phyloP scores from a whole-genome alignment of 768 basidiomycete genomes.

The Lentinus tigrinus region DNA sequence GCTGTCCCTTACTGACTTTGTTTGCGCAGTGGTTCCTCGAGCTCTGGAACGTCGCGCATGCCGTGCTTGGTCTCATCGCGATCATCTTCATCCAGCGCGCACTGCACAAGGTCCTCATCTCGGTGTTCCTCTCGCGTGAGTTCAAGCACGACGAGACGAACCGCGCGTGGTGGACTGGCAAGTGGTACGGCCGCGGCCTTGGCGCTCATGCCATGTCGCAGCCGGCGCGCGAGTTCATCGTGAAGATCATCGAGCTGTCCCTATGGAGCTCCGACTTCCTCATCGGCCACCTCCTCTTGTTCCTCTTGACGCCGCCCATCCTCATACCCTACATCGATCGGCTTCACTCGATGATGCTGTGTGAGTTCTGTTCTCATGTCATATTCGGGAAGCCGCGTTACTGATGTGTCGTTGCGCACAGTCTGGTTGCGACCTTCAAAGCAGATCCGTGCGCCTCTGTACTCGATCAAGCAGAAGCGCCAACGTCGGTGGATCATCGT shows the following conservation, averaged over 20 bases:
- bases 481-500: constrained; percentile 90
- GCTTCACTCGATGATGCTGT: constrained; percentile 86
- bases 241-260: constrained; percentile 96
- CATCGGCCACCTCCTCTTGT: constrained; percentile 81
- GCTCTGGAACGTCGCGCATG: constrained; percentile 87
- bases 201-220: constrained; percentile 94
- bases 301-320: constrained; percentile 87
- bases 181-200: constrained; percentile 95
- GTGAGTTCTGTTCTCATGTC: constrained; percentile 47
- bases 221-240: constrained; percentile 93
- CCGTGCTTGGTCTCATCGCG: constrained; percentile 89
- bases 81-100: constrained; percentile 91
- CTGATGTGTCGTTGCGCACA: constrained; percentile 32
- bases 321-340: constrained; percentile 90
- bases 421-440: constrained; percentile 96
- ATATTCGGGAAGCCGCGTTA: not conserved
- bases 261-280: constrained; percentile 95
- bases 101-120: constrained; percentile 89
- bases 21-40: constrained; percentile 85
- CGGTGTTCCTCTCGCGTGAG: constrained; percentile 93
- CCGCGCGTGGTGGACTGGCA: constrained; percentile 98
- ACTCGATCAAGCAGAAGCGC: constrained; percentile 84
- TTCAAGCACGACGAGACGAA: constrained; percentile 99
- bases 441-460: constrained; percentile 90
- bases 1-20: not conserved